Evolutionary conservation across 2,329 filamentous ascomycete genomes (phyloP), one percentile per base, ranked within the genome.

Genomic region (Penicillium olsonii): DNA sequence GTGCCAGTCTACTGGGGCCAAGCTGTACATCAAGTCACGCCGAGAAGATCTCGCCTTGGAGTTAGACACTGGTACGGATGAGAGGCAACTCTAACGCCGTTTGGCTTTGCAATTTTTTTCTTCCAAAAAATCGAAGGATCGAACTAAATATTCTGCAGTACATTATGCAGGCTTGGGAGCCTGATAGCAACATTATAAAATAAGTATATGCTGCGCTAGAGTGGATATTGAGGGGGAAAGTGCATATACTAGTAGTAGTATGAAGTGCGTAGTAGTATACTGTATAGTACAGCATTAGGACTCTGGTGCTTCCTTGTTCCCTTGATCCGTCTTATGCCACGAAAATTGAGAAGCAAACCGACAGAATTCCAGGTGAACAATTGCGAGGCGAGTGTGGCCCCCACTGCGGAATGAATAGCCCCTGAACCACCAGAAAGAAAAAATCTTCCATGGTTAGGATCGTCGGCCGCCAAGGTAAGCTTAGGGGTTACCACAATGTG

Each of bases 331-430:
- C n/a, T n/a, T n/a, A n/a, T n/a, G n/a, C n/a, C 4, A 24, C 22
- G 10, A 29, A n/a, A 15, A 9, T 6, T 17, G 6, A 18, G 33
- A 35, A 35, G 15, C n/a, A 6, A 34, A 34, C 15, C 10, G 31
- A 12, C 31, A 17, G 14, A n/a, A 34, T 15, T 34, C 31, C 14
- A 9, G 20, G 34, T 33, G 37, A 43, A 37, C 33, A 43, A 18
- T n/a, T 24, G 44, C 10, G 15, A 46, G 14, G 31, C 31, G 31
- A 19, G n/a, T n/a, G 31, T 31, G 19, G 34, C 27, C 29, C 18
- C 46, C 46, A 49, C 46, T 49, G 22, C 35, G 39, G 33, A 27
- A 27, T 39, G 8, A 39, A 17, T 11, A 35, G 17, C 33, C 33
- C 33, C 33, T 39, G 24, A 45, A 26, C 22, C 40, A 22, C 26